Evolutionary conservation across 768 basidiomycete genomes (phyloP), one percentile per base, ranked within the genome.

Genomic region (Leccinum variicolor): DNA sequence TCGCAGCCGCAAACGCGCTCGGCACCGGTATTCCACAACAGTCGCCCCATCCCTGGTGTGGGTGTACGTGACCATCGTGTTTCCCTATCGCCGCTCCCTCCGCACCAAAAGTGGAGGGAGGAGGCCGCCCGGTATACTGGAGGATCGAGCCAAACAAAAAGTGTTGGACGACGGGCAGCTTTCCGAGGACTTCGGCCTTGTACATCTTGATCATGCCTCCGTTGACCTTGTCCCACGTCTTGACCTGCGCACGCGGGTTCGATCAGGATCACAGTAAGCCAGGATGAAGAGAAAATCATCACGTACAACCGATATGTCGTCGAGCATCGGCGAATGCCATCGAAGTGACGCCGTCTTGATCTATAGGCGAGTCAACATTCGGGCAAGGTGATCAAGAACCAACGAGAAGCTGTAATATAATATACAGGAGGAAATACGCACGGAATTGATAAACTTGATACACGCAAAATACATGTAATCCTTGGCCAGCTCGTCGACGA

Each of bases 261-360:
- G 46, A 45, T 23, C 39, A 46, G 21, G 31, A 13, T 26, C 3
- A 39, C 29, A 25, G 23, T 4, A 8, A 5, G 21, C 36, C 15
- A 50, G 15, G 3, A 36, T 10, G 3, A 36, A 6, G 10, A 17
- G 17, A 36, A 8, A 23, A 2, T 10, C 28, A 23, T 15, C 19
- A 65, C 79, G 43, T 59, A 75, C 94, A 0, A 88, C 93, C 1
- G 94, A 95, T 55, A 98, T 98, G 67, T 98, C 96, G 71, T 98
- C 93, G 7, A 99, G 83, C 96, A 99, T 98, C 1, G 96, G 96
- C 0, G 94, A 97, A 75, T 99, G 96, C 96, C 96, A 99, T 52
- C 94, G 83, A 1, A 98, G 79, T 0, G 94, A 94, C 0, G 95
- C 94, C 0, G 94, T 93, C 70, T 98, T 98, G 62, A 98, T 92